These are phyloP conservation scores for Hypomontagnella submonticulosa DNA, from an alignment of 495 filamentous ascomycete genomes.

Conservation along the genomic window DNA sequence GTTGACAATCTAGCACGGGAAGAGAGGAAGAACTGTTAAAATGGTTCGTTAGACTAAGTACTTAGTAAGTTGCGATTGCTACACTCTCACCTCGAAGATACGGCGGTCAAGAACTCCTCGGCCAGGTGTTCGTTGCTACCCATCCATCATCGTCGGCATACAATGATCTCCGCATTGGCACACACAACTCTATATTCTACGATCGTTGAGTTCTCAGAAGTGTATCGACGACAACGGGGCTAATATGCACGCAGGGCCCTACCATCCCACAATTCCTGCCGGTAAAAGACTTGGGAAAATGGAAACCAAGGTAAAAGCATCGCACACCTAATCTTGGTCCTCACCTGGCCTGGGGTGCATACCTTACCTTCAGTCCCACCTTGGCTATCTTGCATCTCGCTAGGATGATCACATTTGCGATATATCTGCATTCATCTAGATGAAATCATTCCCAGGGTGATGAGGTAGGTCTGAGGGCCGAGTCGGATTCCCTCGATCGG, in stretches of 20 bases:
- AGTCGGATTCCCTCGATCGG: slow-evolving; percentile 10
- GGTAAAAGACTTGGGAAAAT: slow-evolving; percentile 8
- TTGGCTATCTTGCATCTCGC: slow-evolving; percentile 21
- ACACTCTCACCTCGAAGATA: slow-evolving; percentile 3
- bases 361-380: neutral
- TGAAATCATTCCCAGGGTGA: slow-evolving; percentile 13
- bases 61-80: neutral
- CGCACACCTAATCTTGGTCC: slow-evolving; percentile 15
- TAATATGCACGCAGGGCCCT: slow-evolving; percentile 23
- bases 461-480: slow-evolving; percentile 24
- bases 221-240: slow-evolving; percentile 15
- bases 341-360: slow-evolving; percentile 12
- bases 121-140: no score
- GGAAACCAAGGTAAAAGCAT: slow-evolving; percentile 8
- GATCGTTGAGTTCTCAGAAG: neutral
- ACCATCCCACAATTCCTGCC: slow-evolving; percentile 19
- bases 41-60: no score
- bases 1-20: no score
- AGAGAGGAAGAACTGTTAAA: no score
- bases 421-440: slow-evolving; percentile 12
- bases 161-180: slow-evolving; percentile 11
- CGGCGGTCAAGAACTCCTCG: no score
- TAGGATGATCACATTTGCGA: slow-evolving; percentile 15
- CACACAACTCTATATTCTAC: slow-evolving; percentile 1
- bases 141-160: neutral